Conservation (phyloP, 306 rosid genomes). For the Dicorynia guianensis region DNA sequence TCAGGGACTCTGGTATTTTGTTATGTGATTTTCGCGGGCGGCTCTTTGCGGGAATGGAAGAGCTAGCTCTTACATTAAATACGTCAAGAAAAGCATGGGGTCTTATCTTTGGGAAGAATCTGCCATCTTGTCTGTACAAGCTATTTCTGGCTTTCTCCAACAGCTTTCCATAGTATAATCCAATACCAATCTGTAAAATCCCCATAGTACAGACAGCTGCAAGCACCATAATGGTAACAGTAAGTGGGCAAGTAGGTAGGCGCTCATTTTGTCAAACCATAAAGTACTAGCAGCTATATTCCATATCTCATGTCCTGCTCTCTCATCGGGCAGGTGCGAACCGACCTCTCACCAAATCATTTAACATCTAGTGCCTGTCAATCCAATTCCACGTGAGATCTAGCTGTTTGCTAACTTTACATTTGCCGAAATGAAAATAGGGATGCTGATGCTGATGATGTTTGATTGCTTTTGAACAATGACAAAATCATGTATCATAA, state of each 20-base stretch:
- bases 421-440: neutral
- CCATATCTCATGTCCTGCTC: constrained; percentile 4
- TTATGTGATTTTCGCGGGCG: too few species aligned
- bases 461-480: neutral
- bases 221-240: neutral
- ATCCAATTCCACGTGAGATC: constrained; percentile 34
- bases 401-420: constrained; percentile 20
- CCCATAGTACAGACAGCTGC: constrained; percentile 19
- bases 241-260: neutral
- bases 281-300: too few species aligned
- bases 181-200: neutral
- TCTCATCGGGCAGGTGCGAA: constrained; percentile 38
- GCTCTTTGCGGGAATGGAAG: too few species aligned
- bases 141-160: neutral
- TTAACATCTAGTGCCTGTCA: constrained; percentile 9
- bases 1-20: neutral
- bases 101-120: neutral
- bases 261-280: constrained; percentile 23
- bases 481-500: constrained; percentile 1
- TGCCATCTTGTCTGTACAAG: neutral
- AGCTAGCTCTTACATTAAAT: too few species aligned
- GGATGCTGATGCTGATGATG: neutral
- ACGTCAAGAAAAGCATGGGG: neutral
- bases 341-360: constrained; percentile 14
- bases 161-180: neutral